phyloP scores from a whole-genome alignment of 2,329 filamentous ascomycete genomes.

The Neofusicoccum ribis region DNA sequence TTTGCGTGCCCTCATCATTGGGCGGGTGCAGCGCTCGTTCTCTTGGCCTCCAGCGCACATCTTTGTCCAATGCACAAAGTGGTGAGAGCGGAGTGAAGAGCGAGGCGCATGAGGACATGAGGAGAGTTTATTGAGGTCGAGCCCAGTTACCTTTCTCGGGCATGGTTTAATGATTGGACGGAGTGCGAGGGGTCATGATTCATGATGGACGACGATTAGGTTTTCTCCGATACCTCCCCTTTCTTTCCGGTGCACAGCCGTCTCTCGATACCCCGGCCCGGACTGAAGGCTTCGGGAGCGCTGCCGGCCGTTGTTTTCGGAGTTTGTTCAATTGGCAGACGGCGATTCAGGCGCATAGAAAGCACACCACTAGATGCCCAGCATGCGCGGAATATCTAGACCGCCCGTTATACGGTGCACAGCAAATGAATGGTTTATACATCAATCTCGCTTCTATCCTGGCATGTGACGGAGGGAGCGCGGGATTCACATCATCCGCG shows the following conservation, averaged over 20 bases:
- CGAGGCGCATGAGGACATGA: neutral
- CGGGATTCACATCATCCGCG: neutral
- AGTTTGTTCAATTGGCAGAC: neutral
- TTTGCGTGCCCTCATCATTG: neutral
- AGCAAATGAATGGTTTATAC: neutral
- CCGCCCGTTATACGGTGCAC: neutral
- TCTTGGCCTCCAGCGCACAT: neutral
- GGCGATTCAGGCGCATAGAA: no score
- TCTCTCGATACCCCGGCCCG: no score
- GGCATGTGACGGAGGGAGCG: neutral
- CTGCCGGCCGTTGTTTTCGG: neutral
- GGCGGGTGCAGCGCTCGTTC: no score
- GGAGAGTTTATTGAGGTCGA: neutral
- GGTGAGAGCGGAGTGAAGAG: constrained; percentile 1
- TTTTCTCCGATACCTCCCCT: constrained; percentile 2
- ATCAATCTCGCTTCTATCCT: neutral
- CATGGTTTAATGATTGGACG: neutral
- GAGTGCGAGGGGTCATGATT: neutral
- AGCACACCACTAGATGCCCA: neutral
- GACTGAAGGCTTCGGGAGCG: no score
- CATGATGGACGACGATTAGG: neutral
- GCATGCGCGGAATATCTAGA: neutral
- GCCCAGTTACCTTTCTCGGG: neutral
- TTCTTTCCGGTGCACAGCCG: neutral
- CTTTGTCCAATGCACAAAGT: neutral